Conservation (phyloP, 2,329 filamentous ascomycete species). For the Iodosphaeria phyllophila region DNA sequence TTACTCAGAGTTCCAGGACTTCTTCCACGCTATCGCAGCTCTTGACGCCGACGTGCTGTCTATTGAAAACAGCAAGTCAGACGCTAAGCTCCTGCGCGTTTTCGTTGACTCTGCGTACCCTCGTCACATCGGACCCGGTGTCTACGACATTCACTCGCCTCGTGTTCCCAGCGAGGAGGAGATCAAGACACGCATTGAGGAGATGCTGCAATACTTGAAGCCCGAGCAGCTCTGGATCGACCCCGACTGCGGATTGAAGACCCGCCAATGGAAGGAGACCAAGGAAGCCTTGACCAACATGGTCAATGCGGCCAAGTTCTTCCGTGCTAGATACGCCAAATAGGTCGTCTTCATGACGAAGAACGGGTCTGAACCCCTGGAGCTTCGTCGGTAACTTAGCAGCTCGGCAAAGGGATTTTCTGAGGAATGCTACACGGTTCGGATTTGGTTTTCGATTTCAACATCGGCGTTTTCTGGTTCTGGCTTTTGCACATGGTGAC, state of each 20-base stretch:
- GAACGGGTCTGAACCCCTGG: no score
- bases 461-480: constrained; percentile 34
- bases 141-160: constrained; percentile 99
- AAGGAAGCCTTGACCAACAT: constrained; percentile 92
- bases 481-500: constrained; percentile 11
- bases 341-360: constrained; percentile 16
- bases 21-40: constrained; percentile 98
- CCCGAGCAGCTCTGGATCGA: constrained; percentile 99
- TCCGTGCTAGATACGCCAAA: constrained; percentile 74
- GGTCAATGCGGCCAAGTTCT: constrained; percentile 96
- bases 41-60: constrained; percentile 96
- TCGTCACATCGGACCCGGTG: constrained; percentile 95
- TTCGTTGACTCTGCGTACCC: constrained; percentile 96
- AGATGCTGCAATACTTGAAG: constrained; percentile 96
- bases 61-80: constrained; percentile 99
- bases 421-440: constrained; percentile 9
- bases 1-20: constrained; percentile 99
- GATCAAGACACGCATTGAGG: constrained; percentile 92
- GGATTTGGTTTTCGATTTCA: constrained; percentile 30
- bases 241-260: constrained; percentile 98
- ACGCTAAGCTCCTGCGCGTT: constrained; percentile 96
- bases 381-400: no score
- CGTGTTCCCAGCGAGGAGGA: constrained; percentile 94
- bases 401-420: constrained; percentile 8
- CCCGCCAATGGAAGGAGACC: constrained; percentile 94